Evolutionary conservation across 2,329 filamentous ascomycete genomes (phyloP), one percentile per base, ranked within the genome.

Genomic region (Exophiala calicioides): DNA sequence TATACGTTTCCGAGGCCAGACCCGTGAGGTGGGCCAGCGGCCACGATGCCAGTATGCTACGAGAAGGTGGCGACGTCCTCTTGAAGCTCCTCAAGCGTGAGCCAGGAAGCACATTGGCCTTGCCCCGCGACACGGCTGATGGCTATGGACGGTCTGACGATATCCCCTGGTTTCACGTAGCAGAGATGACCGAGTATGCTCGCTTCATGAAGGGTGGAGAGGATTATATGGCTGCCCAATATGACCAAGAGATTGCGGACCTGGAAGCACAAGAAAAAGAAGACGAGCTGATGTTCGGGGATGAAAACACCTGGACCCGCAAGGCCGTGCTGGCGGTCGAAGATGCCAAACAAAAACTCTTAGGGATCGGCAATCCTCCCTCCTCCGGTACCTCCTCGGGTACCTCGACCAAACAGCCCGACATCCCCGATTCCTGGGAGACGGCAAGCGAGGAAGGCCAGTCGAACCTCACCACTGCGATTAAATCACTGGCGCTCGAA

Each of bases 201-300:
- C 82, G 90, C 29, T 85, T 97, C 44, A 95, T 98, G 88, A 95
- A 91, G 64, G 93, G 90, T 5, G 91, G 88, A 3, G 82, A 86
- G 59, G 83, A 86, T 24, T 98, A 98, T 64, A 91, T 98, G 85
- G 65, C 74, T 9, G 76, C 81, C 42, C 87, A 97, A 62, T 91
- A 85, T 58, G 82, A 94, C 53, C 72, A 80, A 27, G 91, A 97
- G 64, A 83, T 95, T 26, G 72, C 79, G 29, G 83, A 88, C 13
- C 72, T 98, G 18, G 72, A 81, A 50, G 76, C 76, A 52, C 89
- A 95, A 69, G 89, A 89, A 60, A 82, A 84, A 56, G 89, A 95
- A 65, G 93, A 98, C 62, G 88, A 96, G 68, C 72, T 93, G 24
- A 79, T 96, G 66, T 98, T 95, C 68, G 90, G 82, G 5, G 89